Percentiles rank a stretch among this genome's conserved stretches.
Evolutionary conservation across 106 monocot genomes (phyloP).

Genomic region (Acorus calamus): DNA sequence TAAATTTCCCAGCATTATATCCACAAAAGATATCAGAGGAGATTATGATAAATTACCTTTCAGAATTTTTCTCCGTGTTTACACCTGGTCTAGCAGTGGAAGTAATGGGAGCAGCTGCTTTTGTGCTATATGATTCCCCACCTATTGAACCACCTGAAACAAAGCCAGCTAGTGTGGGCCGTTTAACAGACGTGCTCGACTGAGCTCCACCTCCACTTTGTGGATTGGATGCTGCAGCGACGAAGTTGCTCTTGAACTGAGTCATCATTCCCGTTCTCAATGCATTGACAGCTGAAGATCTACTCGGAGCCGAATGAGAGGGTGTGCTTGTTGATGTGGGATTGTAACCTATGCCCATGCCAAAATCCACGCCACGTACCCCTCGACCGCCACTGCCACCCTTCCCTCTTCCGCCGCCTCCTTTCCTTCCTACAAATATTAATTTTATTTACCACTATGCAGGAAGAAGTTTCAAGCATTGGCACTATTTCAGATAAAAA

Average conservation of each 20-base stretch:
- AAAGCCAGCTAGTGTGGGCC: slow-evolving; percentile 59
- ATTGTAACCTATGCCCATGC: slow-evolving; percentile 80
- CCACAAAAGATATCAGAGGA: background rate
- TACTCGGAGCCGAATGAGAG: slow-evolving; percentile 33
- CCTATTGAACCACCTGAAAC: slow-evolving; percentile 88
- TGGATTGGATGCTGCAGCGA: slow-evolving; percentile 53
- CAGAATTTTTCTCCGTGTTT: slow-evolving; percentile 21
- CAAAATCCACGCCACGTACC: slow-evolving; percentile 89
- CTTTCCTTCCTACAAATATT: slow-evolving; percentile 54
- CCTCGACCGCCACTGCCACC: slow-evolving; percentile 53
- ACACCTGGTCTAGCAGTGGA: slow-evolving; percentile 14
- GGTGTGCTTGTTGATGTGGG: slow-evolving; percentile 32
- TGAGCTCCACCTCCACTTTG: slow-evolving; percentile 20
- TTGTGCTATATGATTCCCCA: slow-evolving; percentile 38
- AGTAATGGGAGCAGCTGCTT: slow-evolving; percentile 10
- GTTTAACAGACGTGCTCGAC: slow-evolving; percentile 12
- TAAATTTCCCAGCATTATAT: no score
- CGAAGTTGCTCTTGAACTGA: slow-evolving; percentile 79
- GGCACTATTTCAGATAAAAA: background rate
- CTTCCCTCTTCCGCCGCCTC: slow-evolving; percentile 47
- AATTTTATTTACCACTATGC: background rate
- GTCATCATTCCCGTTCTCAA: slow-evolving; percentile 69
- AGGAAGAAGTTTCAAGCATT: background rate
- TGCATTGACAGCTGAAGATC: slow-evolving; percentile 63
- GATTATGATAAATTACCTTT: slow-evolving; percentile 31